Evolutionary conservation across 805 yeast species (phyloP).

Genomic region (Ogataea trehalophila): DNA sequence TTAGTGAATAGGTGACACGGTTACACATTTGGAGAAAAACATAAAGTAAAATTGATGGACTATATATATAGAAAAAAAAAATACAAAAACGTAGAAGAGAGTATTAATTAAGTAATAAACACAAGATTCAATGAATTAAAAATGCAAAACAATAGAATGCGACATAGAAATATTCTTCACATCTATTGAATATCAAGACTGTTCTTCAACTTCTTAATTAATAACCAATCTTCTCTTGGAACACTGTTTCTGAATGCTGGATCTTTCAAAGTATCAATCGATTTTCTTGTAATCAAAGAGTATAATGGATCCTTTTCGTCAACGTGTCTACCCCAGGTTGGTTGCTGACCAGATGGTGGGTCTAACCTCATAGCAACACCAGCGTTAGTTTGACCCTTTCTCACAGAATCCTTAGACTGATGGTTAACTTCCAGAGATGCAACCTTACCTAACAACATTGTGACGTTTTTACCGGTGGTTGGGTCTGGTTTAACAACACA

Average conservation of each 20-base stretch:
- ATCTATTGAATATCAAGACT: constrained; percentile 72
- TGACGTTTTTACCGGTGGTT: constrained; percentile 64
- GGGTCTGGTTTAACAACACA: constrained; percentile 92
- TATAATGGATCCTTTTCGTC: constrained; percentile 88
- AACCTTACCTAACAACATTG: constrained; percentile 80
- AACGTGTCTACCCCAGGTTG: constrained; percentile 98
- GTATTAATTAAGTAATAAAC: too few species aligned
- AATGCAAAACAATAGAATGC: too few species aligned
- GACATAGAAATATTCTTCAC: neutral
- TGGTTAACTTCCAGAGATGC: constrained; percentile 95
- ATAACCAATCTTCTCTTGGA: constrained; percentile 91
- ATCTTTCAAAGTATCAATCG: constrained; percentile 96
- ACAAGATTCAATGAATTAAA: too few species aligned
- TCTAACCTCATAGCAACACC: constrained; percentile 99
- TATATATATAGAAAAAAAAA: too few species aligned
- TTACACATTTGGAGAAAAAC: too few species aligned
- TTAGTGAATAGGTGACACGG: too few species aligned
- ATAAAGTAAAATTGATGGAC: too few species aligned
- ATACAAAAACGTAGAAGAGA: too few species aligned
- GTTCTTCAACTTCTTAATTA: constrained; percentile 82
- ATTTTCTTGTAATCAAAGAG: constrained; percentile 83
- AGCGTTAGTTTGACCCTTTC: constrained; percentile 93
- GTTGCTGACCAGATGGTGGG: constrained; percentile 86
- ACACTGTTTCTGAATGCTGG: constrained; percentile 96
- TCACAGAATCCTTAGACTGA: constrained; percentile 69